Evolutionary conservation across 2,329 filamentous ascomycete species (phyloP).

Genomic region (Phaeosphaeriaceae sp.): DNA sequence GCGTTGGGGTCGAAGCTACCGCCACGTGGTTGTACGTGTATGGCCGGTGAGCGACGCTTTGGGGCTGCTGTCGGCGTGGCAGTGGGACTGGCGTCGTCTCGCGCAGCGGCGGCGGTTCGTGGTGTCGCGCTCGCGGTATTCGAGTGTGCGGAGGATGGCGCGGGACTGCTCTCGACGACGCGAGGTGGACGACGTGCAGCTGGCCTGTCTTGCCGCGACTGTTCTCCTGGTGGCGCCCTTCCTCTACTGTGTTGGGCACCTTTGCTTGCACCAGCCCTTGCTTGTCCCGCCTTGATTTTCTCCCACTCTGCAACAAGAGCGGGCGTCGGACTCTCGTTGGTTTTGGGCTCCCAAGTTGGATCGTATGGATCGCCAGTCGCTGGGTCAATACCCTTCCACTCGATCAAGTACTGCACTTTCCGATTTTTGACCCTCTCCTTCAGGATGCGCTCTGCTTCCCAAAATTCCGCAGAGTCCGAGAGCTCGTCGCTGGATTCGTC

Average conservation of each 20-base stretch:
- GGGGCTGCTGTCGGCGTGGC: slow-evolving; percentile 1
- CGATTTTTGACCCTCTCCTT: slow-evolving; percentile 25
- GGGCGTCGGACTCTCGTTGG: slow-evolving; percentile 39
- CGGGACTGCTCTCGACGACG: slow-evolving; percentile 26
- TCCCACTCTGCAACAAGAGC: slow-evolving; percentile 43
- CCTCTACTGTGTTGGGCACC: not conserved
- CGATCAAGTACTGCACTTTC: slow-evolving; percentile 57
- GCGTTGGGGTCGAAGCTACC: slow-evolving; percentile 27
- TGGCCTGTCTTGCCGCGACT: slow-evolving; percentile 3
- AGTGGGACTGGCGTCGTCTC: slow-evolving; percentile 5
- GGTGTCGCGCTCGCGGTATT: not conserved
- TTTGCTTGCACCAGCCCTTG: not conserved
- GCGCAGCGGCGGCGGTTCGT: slow-evolving; percentile 7
- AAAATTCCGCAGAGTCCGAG: slow-evolving; percentile 2
- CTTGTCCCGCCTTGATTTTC: slow-evolving; percentile 7
- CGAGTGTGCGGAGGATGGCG: slow-evolving; percentile 1
- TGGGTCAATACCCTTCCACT: slow-evolving; percentile 62
- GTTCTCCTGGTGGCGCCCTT: not conserved
- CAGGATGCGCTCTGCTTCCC: slow-evolving; percentile 22
- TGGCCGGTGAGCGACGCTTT: slow-evolving; percentile 10
- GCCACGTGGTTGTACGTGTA: slow-evolving; percentile 21
- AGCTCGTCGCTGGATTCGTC: slow-evolving; percentile 13
- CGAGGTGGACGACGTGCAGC: slow-evolving; percentile 7
- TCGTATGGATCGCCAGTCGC: slow-evolving; percentile 56
- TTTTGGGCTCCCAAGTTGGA: slow-evolving; percentile 61